Conservation (phyloP, 352 stramenopile species). For the Phytopythium chamaehyphon region DNA sequence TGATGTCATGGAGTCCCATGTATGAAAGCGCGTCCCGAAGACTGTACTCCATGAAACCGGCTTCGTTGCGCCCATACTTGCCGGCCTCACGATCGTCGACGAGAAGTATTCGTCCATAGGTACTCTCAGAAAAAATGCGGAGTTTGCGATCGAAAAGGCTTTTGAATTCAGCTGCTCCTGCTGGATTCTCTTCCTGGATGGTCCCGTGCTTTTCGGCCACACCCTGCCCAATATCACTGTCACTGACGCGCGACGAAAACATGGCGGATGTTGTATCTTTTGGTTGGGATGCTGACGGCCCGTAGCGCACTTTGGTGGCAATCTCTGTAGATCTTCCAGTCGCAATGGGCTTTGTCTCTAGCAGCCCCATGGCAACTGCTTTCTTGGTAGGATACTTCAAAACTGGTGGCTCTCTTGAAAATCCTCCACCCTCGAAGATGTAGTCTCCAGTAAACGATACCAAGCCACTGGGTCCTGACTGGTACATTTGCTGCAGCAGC, state of each 20-base stretch:
- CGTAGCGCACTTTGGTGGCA: conserved; percentile 2
- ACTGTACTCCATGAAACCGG: conserved; percentile 17
- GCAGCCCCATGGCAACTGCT: conserved; percentile 21
- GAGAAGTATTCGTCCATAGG: conserved; percentile 20
- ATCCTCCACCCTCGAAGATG: conserved; percentile 25
- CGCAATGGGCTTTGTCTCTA: conserved; percentile 2
- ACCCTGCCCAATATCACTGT: background rate
- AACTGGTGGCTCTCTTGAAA: conserved; percentile 12
- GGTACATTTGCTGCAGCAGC: conserved; percentile 33
- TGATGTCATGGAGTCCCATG: conserved; percentile 32
- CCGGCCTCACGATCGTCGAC: conserved; percentile 22
- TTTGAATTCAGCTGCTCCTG: conserved; percentile 3
- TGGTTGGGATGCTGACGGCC: background rate
- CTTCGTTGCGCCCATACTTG: conserved; percentile 9
- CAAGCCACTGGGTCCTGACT: conserved; percentile 28
- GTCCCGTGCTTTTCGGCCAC: background rate
- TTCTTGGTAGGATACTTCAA: conserved; percentile 23
- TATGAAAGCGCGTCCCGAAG: conserved; percentile 22
- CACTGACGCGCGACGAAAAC: background rate
- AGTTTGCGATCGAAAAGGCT: conserved; percentile 29
- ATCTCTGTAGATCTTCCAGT: conserved; percentile 3
- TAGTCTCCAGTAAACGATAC: conserved; percentile 29
- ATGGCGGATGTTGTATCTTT: background rate
- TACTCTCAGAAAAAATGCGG: conserved; percentile 13
- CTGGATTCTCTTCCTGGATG: background rate